Conservation (phyloP, 225 moss, liverwort and hornwort species). For the Antitrichia curtipendula region DNA sequence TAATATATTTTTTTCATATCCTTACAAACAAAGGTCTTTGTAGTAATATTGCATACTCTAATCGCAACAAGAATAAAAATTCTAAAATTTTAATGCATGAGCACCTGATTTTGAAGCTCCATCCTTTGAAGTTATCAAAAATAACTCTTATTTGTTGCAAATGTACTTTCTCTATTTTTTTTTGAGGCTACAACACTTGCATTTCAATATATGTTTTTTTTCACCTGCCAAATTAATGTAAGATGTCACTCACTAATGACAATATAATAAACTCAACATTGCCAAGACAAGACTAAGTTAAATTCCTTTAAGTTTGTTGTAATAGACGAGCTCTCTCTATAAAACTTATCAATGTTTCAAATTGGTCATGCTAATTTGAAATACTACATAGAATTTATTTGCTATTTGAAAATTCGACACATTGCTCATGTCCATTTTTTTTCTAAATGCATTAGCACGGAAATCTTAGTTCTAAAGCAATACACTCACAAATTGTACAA, state of each 20-base stretch:
- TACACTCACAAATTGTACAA: background rate
- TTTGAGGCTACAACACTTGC: background rate
- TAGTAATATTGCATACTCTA: background rate
- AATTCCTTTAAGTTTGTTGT: background rate
- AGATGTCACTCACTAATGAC: background rate
- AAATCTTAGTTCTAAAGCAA: background rate
- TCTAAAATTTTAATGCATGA: background rate
- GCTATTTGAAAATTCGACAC: too few relatives aligned
- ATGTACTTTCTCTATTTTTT: background rate
- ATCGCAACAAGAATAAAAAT: background rate
- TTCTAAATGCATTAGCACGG: too few relatives aligned
- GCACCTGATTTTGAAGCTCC: constrained; percentile 15
- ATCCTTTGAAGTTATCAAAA: background rate
- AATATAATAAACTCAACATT: background rate
- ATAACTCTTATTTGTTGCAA: background rate
- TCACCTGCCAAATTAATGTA: background rate
- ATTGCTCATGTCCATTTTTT: background rate
- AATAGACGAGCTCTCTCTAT: fast-evolving
- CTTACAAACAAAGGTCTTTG: background rate
- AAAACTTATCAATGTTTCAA: background rate
- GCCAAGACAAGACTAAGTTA: background rate
- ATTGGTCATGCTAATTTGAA: background rate
- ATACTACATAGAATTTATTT: background rate
- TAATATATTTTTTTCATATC: background rate
- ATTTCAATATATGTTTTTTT: background rate